These are phyloP conservation scores for Talaromyces wortmannii DNA, from an alignment of 495 filamentous ascomycete species.

Conservation along the genomic window DNA sequence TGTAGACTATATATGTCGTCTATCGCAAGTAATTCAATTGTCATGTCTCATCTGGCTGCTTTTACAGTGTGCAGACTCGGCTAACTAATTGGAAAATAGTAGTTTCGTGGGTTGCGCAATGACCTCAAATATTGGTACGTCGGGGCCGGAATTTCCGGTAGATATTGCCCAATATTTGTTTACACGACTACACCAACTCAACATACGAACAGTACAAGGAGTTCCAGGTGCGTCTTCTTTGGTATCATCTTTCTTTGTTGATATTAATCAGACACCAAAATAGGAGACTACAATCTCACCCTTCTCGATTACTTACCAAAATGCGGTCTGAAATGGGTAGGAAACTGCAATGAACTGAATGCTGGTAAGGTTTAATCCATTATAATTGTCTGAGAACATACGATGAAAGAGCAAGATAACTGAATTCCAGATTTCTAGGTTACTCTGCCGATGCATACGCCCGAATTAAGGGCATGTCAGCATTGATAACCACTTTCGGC, in stretches of 20 bases:
- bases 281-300: conserved; percentile 41
- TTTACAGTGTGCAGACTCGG: too few relatives aligned
- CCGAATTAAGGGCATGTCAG: conserved; percentile 58
- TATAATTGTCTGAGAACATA: background rate
- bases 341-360: conserved; percentile 65
- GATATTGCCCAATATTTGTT: conserved; percentile 45
- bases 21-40: too few relatives aligned
- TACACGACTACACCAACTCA: conserved; percentile 38
- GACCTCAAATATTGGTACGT: too few relatives aligned
- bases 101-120: too few relatives aligned
- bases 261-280: background rate
- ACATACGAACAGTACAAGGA: conserved; percentile 41
- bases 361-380: conserved; percentile 38
- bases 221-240: conserved; percentile 35
- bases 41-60: too few relatives aligned
- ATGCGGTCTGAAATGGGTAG: conserved; percentile 55
- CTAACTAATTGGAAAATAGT: too few relatives aligned
- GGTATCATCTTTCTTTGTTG: background rate
- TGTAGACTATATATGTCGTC: too few relatives aligned
- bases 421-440: conserved; percentile 24
- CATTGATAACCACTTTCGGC: conserved; percentile 62
- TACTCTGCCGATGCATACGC: conserved; percentile 72
- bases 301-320: conserved; percentile 58
- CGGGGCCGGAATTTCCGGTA: conserved; percentile 29
- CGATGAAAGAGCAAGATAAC: background rate